Evolutionary conservation across 371 early-diverging fungal genomes (phyloP), one percentile per base, ranked within the genome.

Genomic region (Circinella umbellata): DNA sequence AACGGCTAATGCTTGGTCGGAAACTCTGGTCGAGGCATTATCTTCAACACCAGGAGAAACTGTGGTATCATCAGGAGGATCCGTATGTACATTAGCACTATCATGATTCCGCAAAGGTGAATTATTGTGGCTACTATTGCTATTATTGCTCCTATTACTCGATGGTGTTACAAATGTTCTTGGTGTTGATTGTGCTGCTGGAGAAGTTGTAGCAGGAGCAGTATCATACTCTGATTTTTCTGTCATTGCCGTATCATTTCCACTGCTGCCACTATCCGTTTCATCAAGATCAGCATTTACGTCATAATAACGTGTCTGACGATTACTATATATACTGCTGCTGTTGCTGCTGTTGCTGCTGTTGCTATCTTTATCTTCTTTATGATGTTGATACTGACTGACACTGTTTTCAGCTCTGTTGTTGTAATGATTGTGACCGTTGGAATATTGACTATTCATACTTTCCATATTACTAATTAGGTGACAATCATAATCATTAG

Each of bases 1-100:
- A 0, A 47, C 42, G 18, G 63, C 47, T 17, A 63, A n/a, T 46
- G 63, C 63, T 47, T 57, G 57, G 34, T 57, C 57, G 27, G 57
- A 57, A 10, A 57, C 51, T 0, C 0, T 51, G 5, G 5, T n/a
- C 1, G 51, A 13, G 5, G 51, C 1, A 15, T 4, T 51, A 51
- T 51, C 51, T 51, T 51, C 51, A 51, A 51, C 51, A 51, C 14
- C 51, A 51, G 51, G 51, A 51, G 14, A 4, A 15, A n/a, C n/a
- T 51, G 15, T 17, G 7, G 14, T 51, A 51, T 51, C n/a, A 51
- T 51, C 42, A 42, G 42, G 15, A 49, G n/a, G 51, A 8, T 11
- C 3, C 47, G 47, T 15, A 47, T 1, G 47, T 11, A 3, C 47
- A 27, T 27, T 27, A 27, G 27, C 27, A 27, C 27, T 27, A 27